A percentile compares a stretch with the other conserved stretches of the same genome.
Conservation (phyloP, 2,329 filamentous ascomycete genomes). For the Trichoderma lentiforme region DNA sequence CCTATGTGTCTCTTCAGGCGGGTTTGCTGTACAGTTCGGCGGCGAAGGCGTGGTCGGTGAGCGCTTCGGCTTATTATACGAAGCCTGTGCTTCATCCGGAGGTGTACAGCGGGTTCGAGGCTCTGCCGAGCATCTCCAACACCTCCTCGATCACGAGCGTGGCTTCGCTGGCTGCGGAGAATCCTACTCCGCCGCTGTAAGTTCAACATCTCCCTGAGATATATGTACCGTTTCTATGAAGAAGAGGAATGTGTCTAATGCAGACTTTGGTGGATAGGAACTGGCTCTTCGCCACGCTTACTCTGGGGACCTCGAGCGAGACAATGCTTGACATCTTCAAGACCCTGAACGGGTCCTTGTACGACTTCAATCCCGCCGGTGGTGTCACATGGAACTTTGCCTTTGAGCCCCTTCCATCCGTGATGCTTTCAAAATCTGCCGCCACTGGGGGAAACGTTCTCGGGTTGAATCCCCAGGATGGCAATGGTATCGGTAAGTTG, state of each 20-base stretch:
- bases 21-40: slow-evolving; percentile 23
- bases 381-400: slow-evolving; percentile 6
- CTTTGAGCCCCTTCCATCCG: slow-evolving; percentile 1
- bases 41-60: slow-evolving; percentile 19
- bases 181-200: neutral
- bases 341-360: neutral
- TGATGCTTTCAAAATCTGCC: neutral
- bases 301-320: slow-evolving; percentile 1
- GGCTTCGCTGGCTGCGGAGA: neutral
- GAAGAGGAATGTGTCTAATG: neutral
- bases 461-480: neutral
- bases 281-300: slow-evolving; percentile 1
- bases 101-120: neutral
- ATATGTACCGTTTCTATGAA: neutral
- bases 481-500: slow-evolving; percentile 2
- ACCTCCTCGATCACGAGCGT: neutral
- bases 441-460: neutral
- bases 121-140: neutral
- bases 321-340: slow-evolving; percentile 2
- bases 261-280: neutral
- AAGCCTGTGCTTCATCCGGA: slow-evolving; percentile 17
- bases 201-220: neutral
- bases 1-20: slow-evolving; percentile 24
- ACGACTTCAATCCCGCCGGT: neutral
- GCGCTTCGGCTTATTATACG: slow-evolving; percentile 20